phyloP scores from a whole-genome alignment of 2,329 filamentous ascomycete species.

The Fusarium sp. region DNA sequence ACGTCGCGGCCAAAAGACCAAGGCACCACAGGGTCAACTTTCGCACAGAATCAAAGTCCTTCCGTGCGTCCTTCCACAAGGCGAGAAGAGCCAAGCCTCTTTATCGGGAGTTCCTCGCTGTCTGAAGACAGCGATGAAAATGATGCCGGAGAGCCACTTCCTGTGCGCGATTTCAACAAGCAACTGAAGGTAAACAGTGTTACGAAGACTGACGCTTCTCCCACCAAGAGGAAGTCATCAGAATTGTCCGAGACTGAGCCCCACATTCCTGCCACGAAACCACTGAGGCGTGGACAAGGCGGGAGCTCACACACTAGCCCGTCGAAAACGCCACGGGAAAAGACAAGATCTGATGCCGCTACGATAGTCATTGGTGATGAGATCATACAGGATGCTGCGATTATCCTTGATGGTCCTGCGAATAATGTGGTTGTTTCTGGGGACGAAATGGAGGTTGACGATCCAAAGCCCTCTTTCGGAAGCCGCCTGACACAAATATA shows the following conservation, averaged over 20 bases:
- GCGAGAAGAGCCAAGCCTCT: conserved; percentile 21
- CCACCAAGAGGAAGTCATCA: neutral
- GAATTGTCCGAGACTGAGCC: conserved; percentile 11
- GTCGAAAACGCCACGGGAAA: conserved; percentile 1
- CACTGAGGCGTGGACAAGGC: conserved; percentile 8
- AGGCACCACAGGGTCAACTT: neutral
- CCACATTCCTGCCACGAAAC: conserved; percentile 26
- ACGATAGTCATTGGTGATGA: conserved; percentile 37
- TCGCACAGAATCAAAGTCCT: neutral
- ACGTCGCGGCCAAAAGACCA: neutral
- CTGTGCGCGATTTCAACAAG: conserved; percentile 48
- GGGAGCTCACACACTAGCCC: neutral
- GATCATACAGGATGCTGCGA: neutral
- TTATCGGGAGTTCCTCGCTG: conserved; percentile 12
- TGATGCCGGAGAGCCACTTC: conserved; percentile 33
- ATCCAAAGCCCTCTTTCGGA: conserved; percentile 30
- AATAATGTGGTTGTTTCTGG: neutral
- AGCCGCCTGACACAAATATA: conserved; percentile 31
- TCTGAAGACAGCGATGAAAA: conserved; percentile 28
- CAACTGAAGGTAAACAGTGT: conserved; percentile 40
- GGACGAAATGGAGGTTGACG: neutral
- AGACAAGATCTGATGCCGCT: conserved; percentile 7
- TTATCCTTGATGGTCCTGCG: neutral
- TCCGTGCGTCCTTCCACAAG: neutral
- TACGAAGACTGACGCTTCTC: neutral